Percentiles rank a stretch among this genome's conserved stretches.
Evolutionary conservation across 1,284 basidiomycete species (phyloP).

Genomic region (Amylostereum areolatum): DNA sequence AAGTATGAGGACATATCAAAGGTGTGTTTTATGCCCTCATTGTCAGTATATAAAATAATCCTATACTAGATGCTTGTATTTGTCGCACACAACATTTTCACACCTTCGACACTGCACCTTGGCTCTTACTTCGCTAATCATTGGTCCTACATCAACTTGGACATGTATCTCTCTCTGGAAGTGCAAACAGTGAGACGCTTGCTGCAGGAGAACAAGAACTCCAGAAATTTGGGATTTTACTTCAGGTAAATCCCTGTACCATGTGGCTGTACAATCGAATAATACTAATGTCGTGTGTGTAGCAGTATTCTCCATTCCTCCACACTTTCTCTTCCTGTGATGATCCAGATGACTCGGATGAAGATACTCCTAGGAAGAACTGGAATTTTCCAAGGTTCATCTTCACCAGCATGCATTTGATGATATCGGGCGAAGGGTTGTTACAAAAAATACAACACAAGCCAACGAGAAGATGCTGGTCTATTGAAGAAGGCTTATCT

Average conservation of each 20-base stretch:
- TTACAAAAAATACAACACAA: constrained; percentile 22
- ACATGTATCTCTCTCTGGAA: constrained; percentile 13
- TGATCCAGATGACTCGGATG: no score
- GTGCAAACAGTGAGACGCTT: constrained; percentile 18
- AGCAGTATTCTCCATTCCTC: not conserved
- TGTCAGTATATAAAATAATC: no score
- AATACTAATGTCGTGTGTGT: not conserved
- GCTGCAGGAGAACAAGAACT: constrained; percentile 4
- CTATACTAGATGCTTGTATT: constrained; percentile 8
- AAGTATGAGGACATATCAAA: not conserved
- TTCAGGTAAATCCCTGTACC: not conserved
- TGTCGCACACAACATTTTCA: constrained; percentile 8
- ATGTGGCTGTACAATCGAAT: not conserved
- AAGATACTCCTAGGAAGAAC: not conserved
- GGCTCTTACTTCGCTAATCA: constrained; percentile 13
- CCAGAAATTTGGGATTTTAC: constrained; percentile 1
- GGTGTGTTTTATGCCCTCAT: not conserved
- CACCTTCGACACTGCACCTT: not conserved
- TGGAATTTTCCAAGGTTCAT: constrained; percentile 31
- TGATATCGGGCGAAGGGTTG: constrained; percentile 29
- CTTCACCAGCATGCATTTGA: constrained; percentile 21
- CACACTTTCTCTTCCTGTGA: not conserved
- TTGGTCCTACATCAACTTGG: constrained; percentile 10
- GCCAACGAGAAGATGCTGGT: constrained; percentile 25
- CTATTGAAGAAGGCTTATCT: constrained; percentile 23